Conservation (phyloP, 2,329 filamentous ascomycete genomes). For the Blastomyces parvus region DNA sequence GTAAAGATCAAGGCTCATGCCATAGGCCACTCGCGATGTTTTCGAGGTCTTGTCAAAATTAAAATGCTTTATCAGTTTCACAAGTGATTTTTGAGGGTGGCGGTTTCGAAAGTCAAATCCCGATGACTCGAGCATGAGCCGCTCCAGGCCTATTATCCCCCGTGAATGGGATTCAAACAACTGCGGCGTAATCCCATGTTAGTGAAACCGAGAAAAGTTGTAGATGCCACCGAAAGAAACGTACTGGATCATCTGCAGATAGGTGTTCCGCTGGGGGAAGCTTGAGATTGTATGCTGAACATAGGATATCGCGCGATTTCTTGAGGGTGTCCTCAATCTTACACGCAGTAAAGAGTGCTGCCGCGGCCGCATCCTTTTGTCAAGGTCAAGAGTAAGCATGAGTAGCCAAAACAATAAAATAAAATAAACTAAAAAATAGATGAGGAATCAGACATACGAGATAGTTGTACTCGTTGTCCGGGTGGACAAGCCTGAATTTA, state of each 20-base stretch:
- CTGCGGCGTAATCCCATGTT: constrained; percentile 35
- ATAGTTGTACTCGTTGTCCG: constrained; percentile 77
- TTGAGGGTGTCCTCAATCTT: constrained; percentile 98
- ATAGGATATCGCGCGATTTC: constrained; percentile 87
- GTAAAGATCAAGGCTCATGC: constrained; percentile 80
- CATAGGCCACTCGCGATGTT: constrained; percentile 54
- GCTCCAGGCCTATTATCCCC: constrained; percentile 78
- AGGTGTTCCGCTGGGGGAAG: constrained; percentile 55
- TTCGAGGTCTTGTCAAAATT: constrained; percentile 38
- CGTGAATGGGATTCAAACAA: constrained; percentile 71
- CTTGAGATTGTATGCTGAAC: constrained; percentile 80
- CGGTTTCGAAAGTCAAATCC: constrained; percentile 89
- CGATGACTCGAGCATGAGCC: constrained; percentile 83
- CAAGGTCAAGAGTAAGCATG: constrained; percentile 3
- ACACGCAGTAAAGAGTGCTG: constrained; percentile 83
- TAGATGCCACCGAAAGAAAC: constrained; percentile 18
- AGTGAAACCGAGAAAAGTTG: not conserved
- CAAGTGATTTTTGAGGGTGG: constrained; percentile 73
- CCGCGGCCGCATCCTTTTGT: constrained; percentile 66
- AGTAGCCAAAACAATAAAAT: not conserved
- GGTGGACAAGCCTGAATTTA: constrained; percentile 77
- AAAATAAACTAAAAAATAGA: not conserved
- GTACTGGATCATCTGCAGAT: constrained; percentile 72
- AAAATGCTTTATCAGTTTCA: constrained; percentile 63
- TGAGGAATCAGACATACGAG: constrained; percentile 29